Conservation (phyloP, 148 eudicot genomes). For the Rhododendron williamsianum region DNA sequence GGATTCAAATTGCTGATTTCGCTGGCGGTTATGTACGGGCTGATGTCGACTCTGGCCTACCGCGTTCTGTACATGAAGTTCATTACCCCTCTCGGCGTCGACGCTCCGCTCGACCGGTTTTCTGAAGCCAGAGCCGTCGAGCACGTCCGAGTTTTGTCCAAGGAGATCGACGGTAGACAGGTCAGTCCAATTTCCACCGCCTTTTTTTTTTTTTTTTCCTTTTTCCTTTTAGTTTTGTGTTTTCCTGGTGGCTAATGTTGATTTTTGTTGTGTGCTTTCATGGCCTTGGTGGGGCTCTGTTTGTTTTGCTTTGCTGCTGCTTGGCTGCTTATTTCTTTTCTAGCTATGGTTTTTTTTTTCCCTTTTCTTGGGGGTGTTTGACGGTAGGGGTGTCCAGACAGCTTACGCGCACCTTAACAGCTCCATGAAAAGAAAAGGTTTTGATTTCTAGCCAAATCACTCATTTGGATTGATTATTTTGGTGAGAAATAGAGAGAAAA, state of each 20-base stretch:
- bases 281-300: not conserved
- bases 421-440: too few species aligned
- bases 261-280: not conserved
- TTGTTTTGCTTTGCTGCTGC: too few species aligned
- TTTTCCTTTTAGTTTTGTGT: not conserved
- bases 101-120: conserved; percentile 70
- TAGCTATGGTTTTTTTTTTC: too few species aligned
- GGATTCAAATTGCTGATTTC: conserved; percentile 52
- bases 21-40: conserved; percentile 51
- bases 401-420: too few species aligned
- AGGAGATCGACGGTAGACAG: conserved; percentile 82
- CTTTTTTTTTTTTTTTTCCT: too few species aligned
- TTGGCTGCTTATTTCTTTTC: not conserved
- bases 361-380: too few species aligned
- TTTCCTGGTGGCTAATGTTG: not conserved
- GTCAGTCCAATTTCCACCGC: conserved; percentile 22
- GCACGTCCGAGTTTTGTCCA: conserved; percentile 69
- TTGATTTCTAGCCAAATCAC: too few species aligned
- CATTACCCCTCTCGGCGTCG: conserved; percentile 51
- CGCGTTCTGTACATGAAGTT: conserved; percentile 65
- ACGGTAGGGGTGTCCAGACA: too few species aligned
- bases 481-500: too few species aligned
- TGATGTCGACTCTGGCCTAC: conserved; percentile 50
- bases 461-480: too few species aligned
- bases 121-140: conserved; percentile 85